These are phyloP conservation scores for Moricandia moricandioides DNA, from an alignment of 345 rosid genomes.

Conservation along the genomic window DNA sequence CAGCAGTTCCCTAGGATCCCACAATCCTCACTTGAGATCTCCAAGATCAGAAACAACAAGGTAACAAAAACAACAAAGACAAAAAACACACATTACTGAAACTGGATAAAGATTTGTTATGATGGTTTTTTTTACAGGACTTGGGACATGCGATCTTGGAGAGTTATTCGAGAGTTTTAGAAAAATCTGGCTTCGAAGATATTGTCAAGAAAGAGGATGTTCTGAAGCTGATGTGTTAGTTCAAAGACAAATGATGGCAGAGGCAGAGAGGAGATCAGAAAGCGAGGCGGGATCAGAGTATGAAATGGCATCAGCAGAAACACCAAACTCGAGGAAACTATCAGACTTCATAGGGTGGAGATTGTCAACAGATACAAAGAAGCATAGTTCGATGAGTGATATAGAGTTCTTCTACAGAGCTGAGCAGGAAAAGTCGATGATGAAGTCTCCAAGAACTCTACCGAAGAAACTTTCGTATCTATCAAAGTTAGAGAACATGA, in stretches of 20 bases:
- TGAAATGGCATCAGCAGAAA: neutral
- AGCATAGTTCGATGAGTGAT: conserved; percentile 36
- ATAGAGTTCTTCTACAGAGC: conserved; percentile 32
- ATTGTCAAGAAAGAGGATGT: neutral
- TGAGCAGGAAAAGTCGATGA: conserved; percentile 40
- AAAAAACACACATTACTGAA: no score
- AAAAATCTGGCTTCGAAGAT: neutral
- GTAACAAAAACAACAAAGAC: no score
- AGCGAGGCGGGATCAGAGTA: neutral
- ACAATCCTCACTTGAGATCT: conserved; percentile 77
- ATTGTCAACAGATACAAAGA: neutral
- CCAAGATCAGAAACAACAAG: conserved; percentile 76
- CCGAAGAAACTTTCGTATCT: conserved; percentile 61
- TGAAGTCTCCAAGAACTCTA: conserved; percentile 37
- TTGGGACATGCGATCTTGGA: neutral
- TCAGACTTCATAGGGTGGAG: conserved; percentile 1
- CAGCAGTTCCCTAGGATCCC: conserved; percentile 78
- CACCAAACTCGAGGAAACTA: neutral
- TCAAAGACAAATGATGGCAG: neutral
- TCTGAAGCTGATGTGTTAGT: neutral
- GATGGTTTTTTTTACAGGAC: neutral
- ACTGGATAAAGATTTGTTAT: neutral
- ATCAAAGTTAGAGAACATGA: conserved; percentile 69
- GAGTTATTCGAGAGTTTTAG: neutral
- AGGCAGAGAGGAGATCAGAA: neutral